phyloP scores from a whole-genome alignment of 2,329 filamentous ascomycete species.

The Epichloe sp. region DNA sequence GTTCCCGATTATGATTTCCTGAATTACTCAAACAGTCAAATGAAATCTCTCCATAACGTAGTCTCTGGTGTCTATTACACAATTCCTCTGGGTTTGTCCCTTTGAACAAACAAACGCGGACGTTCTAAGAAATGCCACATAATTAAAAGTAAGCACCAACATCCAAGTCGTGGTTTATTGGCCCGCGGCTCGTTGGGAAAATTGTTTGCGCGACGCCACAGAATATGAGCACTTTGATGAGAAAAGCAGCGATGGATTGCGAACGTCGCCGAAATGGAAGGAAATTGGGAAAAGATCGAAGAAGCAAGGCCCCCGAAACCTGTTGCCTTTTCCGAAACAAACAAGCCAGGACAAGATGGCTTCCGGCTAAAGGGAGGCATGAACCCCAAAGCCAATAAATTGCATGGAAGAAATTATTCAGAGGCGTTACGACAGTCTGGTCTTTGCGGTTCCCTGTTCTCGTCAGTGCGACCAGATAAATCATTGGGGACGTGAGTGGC shows the following conservation, averaged over 20 bases:
- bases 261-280: background rate
- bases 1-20: constrained; percentile 4
- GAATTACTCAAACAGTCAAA: constrained; percentile 3
- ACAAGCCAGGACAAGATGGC: background rate
- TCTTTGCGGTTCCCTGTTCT: background rate
- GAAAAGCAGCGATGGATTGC: background rate
- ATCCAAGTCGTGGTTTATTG: background rate
- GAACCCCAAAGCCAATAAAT: background rate
- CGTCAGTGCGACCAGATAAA: background rate
- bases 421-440: background rate
- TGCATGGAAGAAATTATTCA: background rate
- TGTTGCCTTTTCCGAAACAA: background rate
- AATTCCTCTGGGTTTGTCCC: no score
- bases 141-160: background rate
- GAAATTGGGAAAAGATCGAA: background rate
- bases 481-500: background rate
- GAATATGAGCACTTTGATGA: background rate
- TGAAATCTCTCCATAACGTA: background rate
- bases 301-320: background rate
- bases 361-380: background rate
- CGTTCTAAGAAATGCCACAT: background rate
- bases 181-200: background rate
- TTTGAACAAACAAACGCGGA: background rate
- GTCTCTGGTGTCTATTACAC: background rate
- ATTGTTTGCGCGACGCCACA: background rate